Base-by-base conservation (phyloP, 805 yeast species). In the Zygotorulaspora chibaensis region DNA sequence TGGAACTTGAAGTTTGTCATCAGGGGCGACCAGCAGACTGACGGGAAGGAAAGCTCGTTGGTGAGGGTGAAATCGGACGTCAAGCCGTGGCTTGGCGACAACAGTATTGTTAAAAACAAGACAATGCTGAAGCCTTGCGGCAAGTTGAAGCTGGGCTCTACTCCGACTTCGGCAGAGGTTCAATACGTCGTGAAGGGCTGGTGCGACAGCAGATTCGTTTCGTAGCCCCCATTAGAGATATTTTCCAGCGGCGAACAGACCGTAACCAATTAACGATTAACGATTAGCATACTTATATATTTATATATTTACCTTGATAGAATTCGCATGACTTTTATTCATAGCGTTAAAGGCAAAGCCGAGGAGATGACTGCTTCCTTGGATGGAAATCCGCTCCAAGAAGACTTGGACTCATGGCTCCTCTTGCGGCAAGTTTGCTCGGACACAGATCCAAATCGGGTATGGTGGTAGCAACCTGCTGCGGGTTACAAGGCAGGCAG, bases 101-200 rank as follows among this genome's bases (percentile, higher is more conserved):
- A 36, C 37, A 36, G 33, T 15, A 35, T 31, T 25, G 35, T 15
- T 38, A 20, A 18, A 13, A 39, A 46, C 28, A 36, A 39, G 13
- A 43, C 46, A 13, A 56, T 61, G 61, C 48, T 63, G 18, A 54
- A 55, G 29, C 68, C 68, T 2, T 62, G 64, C 38, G 68, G 68
- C 2, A 52, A 48, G 27, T 40, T 64, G 15, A 42, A 43, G 15
- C 46, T 56, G 11, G 60, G 61, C 3, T 47, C 51, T 17, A 37
- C 31, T 12, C 45, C 51, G 4, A 40, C 33, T 37, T 28, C 44
- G 17, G 45, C 39, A 6, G 60, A 56, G 33, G 35, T 59, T 3
- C 68, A 64, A 39, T 64, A 64, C 50, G 65, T 64, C 30, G 65
- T 64, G 3, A 62, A 64, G 34, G 68, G 68, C 9, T 64, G 67